Base-by-base conservation (phyloP, 208 protist species). In the Naegleria gruberi region DNA sequence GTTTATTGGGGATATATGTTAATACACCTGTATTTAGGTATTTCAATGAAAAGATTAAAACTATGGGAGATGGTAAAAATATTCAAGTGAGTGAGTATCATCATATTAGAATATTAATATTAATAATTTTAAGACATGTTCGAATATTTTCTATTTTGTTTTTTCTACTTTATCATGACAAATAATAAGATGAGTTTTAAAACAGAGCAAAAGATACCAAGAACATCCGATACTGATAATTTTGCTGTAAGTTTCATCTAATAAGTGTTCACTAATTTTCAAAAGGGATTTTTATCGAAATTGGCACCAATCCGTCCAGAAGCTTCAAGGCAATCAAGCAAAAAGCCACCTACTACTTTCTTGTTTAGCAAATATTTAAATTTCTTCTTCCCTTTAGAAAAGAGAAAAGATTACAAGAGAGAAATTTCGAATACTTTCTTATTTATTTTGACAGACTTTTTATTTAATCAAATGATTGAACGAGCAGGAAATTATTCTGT, bases 121-220 rank as follows among this genome's bases (percentile, higher is more conserved):
- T 65, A 65, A 10, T 65, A 30, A 19, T 65, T 4, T 30, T 1
- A 3, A 65, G 51, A 65, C 30, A 77, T n/a, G 19, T 77, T 77
- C 34, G 65, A 77, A n/a, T 77, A 77, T 37, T 77, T 37, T 77
- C 34, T 77, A n/a, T 77, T 77, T 77, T 77, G 65, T n/a, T 77
- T 77, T 37, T 77, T 77, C 8, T 77, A 77, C 30, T 77, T 77
- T 77, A 37, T 77, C 7, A 37, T 8, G 6, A 37, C 65, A 7
- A 30, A 77, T n/a, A 30, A 12, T 77, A 77, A 26, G 30, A 77
- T 77, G 26, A 37, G 26, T 1, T n/a, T 77, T 37, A 77, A 77
- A 77, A 37, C 65, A 51, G 12, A 17, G 4, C 51, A 65, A 65
- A 65, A 23, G 19, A 65, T 30, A 19, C 51, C 15, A 23, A 10